Evolutionary conservation across 495 filamentous ascomycete genomes (phyloP).

Genomic region (Letharia columbiana): DNA sequence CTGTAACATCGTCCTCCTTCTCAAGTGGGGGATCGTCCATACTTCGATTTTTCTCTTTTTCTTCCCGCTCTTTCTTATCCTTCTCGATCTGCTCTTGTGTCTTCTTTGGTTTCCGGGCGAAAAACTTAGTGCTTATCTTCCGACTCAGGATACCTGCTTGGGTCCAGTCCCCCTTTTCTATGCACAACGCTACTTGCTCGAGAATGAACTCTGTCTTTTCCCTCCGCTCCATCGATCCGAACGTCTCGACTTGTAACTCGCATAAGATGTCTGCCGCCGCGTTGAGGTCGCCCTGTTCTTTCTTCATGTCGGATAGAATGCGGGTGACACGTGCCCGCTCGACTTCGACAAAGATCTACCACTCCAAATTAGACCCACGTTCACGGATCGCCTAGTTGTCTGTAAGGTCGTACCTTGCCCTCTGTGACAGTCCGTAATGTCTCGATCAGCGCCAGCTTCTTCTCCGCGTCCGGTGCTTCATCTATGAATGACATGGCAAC

Average conservation of each 20-base stretch:
- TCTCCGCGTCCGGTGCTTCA: constrained; percentile 66
- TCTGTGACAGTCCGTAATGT: constrained; percentile 94
- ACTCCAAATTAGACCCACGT: constrained; percentile 9
- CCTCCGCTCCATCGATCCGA: constrained; percentile 91
- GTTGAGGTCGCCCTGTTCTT: constrained; percentile 81
- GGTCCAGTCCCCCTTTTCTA: constrained; percentile 91
- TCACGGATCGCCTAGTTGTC: too few relatives aligned
- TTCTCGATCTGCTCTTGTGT: constrained; percentile 78
- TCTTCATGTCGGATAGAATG: constrained; percentile 94
- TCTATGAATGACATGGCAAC: constrained; percentile 88
- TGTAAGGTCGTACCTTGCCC: constrained; percentile 61
- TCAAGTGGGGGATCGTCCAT: constrained; percentile 67
- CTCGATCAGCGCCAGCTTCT: constrained; percentile 87
- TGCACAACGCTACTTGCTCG: constrained; percentile 88
- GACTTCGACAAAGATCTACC: constrained; percentile 93
- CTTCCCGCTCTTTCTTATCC: constrained; percentile 74
- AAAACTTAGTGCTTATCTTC: constrained; percentile 93
- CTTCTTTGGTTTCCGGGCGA: constrained; percentile 82
- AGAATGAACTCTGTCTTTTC: constrained; percentile 99
- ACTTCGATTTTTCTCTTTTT: constrained; percentile 61
- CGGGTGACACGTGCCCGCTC: constrained; percentile 91
- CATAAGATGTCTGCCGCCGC: constrained; percentile 88
- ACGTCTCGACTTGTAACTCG: constrained; percentile 97
- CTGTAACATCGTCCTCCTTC: constrained; percentile 83
- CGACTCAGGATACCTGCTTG: constrained; percentile 89